These are phyloP conservation scores for Heterobasidion annosum DNA, from an alignment of 1,284 basidiomycete species.

Conservation along the genomic window DNA sequence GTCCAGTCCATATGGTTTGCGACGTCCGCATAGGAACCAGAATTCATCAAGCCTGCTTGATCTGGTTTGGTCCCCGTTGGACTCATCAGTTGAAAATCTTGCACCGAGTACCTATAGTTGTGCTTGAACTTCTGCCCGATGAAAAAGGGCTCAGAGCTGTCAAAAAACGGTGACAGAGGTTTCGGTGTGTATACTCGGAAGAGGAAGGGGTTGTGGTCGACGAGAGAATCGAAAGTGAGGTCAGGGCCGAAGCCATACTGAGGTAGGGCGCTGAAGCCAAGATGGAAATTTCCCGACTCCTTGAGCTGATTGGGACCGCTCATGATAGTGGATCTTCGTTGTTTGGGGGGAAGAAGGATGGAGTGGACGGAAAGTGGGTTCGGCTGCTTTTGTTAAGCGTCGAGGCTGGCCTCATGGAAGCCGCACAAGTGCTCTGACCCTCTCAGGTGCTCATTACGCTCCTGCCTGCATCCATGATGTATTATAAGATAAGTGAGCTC, in stretches of 20 bases:
- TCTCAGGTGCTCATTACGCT: constrained; percentile 4
- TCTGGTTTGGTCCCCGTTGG: constrained; percentile 8
- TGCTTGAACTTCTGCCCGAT: constrained; percentile 54
- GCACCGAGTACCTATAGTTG: constrained; percentile 22
- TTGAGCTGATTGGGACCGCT: constrained; percentile 7
- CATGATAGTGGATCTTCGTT: constrained; percentile 6
- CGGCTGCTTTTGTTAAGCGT: constrained; percentile 8
- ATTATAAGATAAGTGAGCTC: not conserved
- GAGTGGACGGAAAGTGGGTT: not conserved
- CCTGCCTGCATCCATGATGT: not conserved
- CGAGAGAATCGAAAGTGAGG: constrained; percentile 49
- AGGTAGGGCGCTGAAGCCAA: constrained; percentile 32
- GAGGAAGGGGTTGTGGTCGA: constrained; percentile 59
- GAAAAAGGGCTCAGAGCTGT: constrained; percentile 50
- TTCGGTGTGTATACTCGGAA: constrained; percentile 74
- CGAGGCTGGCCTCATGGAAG: constrained; percentile 8
- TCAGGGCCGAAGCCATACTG: constrained; percentile 65
- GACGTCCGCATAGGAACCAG: constrained; percentile 45
- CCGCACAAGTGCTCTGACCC: constrained; percentile 1
- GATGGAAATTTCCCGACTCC: constrained; percentile 11
- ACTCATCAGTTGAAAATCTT: constrained; percentile 21
- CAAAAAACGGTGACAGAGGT: constrained; percentile 38
- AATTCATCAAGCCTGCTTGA: constrained; percentile 18
- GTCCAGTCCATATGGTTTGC: constrained; percentile 66
- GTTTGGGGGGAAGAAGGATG: constrained; percentile 1